phyloP scores from a whole-genome alignment of 352 stramenopile genomes.

The Globisporangium lucens region DNA sequence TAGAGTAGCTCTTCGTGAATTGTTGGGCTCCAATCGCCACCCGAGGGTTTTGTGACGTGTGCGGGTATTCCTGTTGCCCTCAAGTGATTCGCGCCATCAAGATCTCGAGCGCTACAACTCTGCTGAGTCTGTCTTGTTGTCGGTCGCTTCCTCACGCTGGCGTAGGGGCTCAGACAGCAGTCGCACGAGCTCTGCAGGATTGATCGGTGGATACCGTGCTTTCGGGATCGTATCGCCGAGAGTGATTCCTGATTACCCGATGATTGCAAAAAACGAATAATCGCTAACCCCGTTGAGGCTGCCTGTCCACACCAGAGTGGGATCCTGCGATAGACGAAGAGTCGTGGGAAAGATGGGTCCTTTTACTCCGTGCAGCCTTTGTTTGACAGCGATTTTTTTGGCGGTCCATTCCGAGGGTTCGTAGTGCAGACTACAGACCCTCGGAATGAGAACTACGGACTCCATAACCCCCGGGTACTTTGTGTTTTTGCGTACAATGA shows the following conservation, averaged over 20 bases:
- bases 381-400: not conserved
- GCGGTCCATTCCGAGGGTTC: not conserved
- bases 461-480: not conserved
- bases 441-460: no score
- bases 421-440: no score
- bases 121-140: not conserved
- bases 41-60: not conserved
- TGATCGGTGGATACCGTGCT: not conserved
- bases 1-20: not conserved
- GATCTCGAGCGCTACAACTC: not conserved
- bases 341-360: not conserved
- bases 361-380: not conserved
- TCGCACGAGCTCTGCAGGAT: not conserved
- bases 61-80: not conserved
- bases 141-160: not conserved
- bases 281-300: not conserved
- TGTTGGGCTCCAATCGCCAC: not conserved
- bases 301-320: not conserved
- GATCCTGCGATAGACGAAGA: not conserved
- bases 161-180: not conserved
- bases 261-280: not conserved
- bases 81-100: not conserved
- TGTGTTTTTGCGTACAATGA: not conserved
- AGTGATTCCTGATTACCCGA: not conserved
- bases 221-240: not conserved